These are phyloP conservation scores for Cystoderma amianthinum DNA, from an alignment of 768 basidiomycete species.

Conservation along the genomic window DNA sequence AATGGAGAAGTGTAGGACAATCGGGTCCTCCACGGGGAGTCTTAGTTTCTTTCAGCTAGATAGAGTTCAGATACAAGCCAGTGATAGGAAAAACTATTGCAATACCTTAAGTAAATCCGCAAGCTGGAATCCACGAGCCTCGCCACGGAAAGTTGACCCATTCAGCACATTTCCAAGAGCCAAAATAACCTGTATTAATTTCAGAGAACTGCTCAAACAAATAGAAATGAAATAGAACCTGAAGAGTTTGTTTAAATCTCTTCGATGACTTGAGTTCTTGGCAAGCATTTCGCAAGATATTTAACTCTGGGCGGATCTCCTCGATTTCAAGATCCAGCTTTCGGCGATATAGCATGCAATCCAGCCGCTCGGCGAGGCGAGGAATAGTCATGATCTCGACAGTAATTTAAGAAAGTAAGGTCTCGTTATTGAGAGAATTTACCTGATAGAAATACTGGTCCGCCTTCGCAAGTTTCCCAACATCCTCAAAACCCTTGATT, in stretches of 20 bases:
- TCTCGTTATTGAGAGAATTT: conserved; percentile 6
- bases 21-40: conserved; percentile 58
- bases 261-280: conserved; percentile 57
- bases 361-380: conserved; percentile 62
- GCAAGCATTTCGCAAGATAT: conserved; percentile 64
- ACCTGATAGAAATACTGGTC: conserved; percentile 83
- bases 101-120: conserved; percentile 75
- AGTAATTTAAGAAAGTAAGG: not conserved
- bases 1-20: conserved; percentile 89
- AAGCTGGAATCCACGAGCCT: conserved; percentile 79
- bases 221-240: conserved; percentile 29
- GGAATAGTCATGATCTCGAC: conserved; percentile 73
- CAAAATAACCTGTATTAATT: conserved; percentile 50
- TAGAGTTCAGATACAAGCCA: not conserved
- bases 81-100: not conserved
- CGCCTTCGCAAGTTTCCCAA: conserved; percentile 69
- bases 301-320: conserved; percentile 78
- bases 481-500: conserved; percentile 65
- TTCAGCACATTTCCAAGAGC: conserved; percentile 81
- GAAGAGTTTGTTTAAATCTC: conserved; percentile 64
- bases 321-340: conserved; percentile 77
- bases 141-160: conserved; percentile 74
- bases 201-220: not conserved
- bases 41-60: conserved; percentile 77
- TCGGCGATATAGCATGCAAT: conserved; percentile 81